phyloP scores from a whole-genome alignment of 306 rosid genomes.

The Inga leiocalycina region DNA sequence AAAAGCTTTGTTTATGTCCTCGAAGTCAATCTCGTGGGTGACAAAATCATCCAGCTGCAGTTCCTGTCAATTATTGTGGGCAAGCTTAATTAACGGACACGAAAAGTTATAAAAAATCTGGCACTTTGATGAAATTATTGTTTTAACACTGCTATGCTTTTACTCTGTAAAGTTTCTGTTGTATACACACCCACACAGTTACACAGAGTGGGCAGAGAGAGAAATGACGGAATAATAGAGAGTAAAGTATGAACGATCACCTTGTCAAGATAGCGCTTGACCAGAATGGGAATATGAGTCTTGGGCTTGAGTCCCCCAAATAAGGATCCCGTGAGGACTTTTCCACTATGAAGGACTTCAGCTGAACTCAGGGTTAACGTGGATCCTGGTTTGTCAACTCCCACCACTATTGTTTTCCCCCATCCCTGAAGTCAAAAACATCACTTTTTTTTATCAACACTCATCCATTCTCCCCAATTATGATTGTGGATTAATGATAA shows the following conservation, averaged over 20 bases:
- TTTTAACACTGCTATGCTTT: not conserved
- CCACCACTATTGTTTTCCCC: slow-evolving; percentile 85
- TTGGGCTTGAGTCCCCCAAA: slow-evolving; percentile 88
- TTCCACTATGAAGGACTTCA: slow-evolving; percentile 64
- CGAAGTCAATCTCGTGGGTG: slow-evolving; percentile 65
- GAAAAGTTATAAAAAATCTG: not conserved
- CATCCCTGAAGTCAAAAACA: slow-evolving; percentile 63
- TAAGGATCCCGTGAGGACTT: slow-evolving; percentile 65
- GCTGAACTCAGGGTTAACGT: slow-evolving; percentile 40
- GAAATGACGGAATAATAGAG: not conserved
- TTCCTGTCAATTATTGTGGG: slow-evolving; percentile 46
- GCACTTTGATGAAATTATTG: not conserved
- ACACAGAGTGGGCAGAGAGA: not conserved
- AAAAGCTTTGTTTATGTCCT: slow-evolving; percentile 83
- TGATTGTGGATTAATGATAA: not conserved
- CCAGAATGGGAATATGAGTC: slow-evolving; percentile 69
- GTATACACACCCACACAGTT: not conserved
- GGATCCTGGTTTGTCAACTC: slow-evolving; percentile 75
- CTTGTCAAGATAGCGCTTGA: slow-evolving; percentile 75
- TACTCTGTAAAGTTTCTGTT: not conserved
- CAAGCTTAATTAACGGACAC: not conserved
- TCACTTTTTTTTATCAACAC: not conserved
- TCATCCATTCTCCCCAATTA: not conserved
- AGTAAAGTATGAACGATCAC: slow-evolving; percentile 31
- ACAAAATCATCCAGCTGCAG: slow-evolving; percentile 77